Conservation (phyloP, 805 yeast genomes). For the Limtongozyma cylindracea region DNA sequence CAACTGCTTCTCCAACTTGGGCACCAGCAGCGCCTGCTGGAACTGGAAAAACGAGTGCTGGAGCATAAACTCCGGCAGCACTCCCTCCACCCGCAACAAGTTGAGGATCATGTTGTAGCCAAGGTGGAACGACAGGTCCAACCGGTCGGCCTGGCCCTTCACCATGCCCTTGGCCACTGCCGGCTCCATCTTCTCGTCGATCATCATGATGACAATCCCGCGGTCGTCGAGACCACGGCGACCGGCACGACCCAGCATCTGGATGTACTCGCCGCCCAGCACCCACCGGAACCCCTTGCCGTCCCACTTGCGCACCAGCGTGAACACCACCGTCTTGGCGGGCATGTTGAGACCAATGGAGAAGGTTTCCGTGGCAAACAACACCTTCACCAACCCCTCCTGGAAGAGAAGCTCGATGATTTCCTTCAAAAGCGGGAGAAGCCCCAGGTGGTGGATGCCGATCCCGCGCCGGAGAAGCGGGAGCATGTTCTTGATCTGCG, state of each 20-base stretch:
- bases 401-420: conserved; percentile 91
- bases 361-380: conserved; percentile 95
- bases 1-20: conserved; percentile 47
- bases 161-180: conserved; percentile 99
- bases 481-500: conserved; percentile 79
- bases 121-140: conserved; percentile 92
- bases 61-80: conserved; percentile 93
- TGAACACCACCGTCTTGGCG: conserved; percentile 94
- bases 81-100: conserved; percentile 91
- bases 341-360: conserved; percentile 99
- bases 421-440: conserved; percentile 80
- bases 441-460: conserved; percentile 96
- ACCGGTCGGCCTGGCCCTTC: conserved; percentile 92
- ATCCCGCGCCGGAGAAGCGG: conserved; percentile 87
- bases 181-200: conserved; percentile 98
- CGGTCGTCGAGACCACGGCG: conserved; percentile 98
- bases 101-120: conserved; percentile 96
- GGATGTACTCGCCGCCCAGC: conserved; percentile 97
- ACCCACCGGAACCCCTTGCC: conserved; percentile 97
- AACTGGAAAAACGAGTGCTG: conserved; percentile 88
- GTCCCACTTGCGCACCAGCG: conserved; percentile 96
- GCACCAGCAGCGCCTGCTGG: conserved; percentile 82
- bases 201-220: conserved; percentile 98
- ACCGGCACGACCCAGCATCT: conserved; percentile 99
- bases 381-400: conserved; percentile 82